Evolutionary conservation across 176 grass and related monocot species (phyloP), one percentile per base, ranked within the genome.

Genomic region (Zoysia pacifica): DNA sequence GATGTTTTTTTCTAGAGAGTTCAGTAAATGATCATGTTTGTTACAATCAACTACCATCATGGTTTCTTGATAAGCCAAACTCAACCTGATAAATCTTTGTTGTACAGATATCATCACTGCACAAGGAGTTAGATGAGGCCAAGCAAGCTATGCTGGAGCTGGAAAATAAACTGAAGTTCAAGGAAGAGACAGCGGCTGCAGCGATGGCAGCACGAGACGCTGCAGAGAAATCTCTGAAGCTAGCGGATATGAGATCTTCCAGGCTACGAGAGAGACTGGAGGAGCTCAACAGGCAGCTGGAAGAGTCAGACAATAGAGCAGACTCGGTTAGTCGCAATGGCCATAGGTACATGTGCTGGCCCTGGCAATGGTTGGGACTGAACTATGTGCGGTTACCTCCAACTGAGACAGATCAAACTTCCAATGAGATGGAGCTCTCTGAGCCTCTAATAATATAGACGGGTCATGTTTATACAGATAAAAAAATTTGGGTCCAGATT

Each of bases 81-180:
- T 36, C 0, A 45, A 42, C 62, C n/a, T 49, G 18, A 69, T 13
- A 0, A 49, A 16, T 0, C 13, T 79, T 69, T 59, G 36, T 48
- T 19, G 48, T 71, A 72, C 96, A 98, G 96, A 79, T 99, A 40
- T 79, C 75, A 14, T 82, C 90, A 62, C 84, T 99, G 56, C 82
- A 50, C 15, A 99, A 93, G 73, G 97, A 99, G 70, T 68, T 99
- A 35, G 97, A 93, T 4, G 96, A 99, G 54, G 85, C 92, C 47
- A 93, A 82, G 18, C 90, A 93, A 65, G 63, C 76, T 56, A 91
- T 85, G 69, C 37, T 86, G 72, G 97, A 99, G 82, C 77, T 93
- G 9, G 93, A 99, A 20, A 95, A 90, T 79, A 99, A 99, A 77
- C 88, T 99, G 42, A 99, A 93, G 75, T 99, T 99, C 86, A 99